Evolutionary conservation across 768 basidiomycete species (phyloP).

Genomic region (Infundibulicybe gibba): DNA sequence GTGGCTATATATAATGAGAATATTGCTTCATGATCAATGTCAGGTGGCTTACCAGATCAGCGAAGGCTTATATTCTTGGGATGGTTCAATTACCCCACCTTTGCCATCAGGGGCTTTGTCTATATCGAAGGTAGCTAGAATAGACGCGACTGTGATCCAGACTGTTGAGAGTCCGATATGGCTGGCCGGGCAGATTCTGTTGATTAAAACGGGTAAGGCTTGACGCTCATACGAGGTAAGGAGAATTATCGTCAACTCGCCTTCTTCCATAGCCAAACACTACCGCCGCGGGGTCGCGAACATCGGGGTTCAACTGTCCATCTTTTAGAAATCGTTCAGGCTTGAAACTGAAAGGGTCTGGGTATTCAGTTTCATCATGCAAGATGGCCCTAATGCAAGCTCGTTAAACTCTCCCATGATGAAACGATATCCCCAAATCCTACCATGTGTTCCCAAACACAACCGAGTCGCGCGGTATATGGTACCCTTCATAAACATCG

Average conservation of each 20-base stretch:
- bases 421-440: background rate
- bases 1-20: no score
- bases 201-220: no score
- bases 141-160: constrained; percentile 4
- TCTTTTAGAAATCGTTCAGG: constrained; percentile 23
- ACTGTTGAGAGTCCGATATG: constrained; percentile 1
- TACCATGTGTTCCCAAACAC: constrained; percentile 21
- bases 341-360: constrained; percentile 26
- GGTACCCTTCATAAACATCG: constrained; percentile 29
- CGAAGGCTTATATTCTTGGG: constrained; percentile 6
- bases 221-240: background rate
- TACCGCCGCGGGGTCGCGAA: constrained; percentile 6
- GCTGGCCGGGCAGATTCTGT: constrained; percentile 1
- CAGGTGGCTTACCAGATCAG: constrained; percentile 1
- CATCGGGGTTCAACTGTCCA: constrained; percentile 9
- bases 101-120: constrained; percentile 3
- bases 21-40: no score
- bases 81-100: constrained; percentile 1
- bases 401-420: background rate
- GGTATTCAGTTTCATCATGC: constrained; percentile 26
- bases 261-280: constrained; percentile 19
- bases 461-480: constrained; percentile 15
- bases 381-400: constrained; percentile 22
- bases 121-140: constrained; percentile 3
- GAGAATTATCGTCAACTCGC: constrained; percentile 5